Evolutionary conservation across 352 stramenopile species (phyloP).

Genomic region (Paralagenidium karlingii): DNA sequence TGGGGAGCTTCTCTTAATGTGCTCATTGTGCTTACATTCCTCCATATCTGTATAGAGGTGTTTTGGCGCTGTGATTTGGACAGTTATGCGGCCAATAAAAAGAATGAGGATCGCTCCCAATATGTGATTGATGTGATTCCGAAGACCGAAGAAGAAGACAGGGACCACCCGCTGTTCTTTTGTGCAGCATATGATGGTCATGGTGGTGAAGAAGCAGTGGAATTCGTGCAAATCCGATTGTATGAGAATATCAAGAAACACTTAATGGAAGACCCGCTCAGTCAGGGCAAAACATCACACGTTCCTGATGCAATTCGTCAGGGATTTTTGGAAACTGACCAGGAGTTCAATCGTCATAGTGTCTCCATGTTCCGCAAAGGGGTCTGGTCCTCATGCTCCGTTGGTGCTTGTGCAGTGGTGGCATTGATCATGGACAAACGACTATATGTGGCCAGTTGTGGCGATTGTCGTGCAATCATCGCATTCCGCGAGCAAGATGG

Average conservation of each 20-base stretch:
- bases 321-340: conserved; percentile 42
- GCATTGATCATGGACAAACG: conserved; percentile 36
- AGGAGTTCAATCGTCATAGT: conserved; percentile 45
- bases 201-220: conserved; percentile 42
- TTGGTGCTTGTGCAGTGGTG: conserved; percentile 47
- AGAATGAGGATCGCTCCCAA: conserved; percentile 52
- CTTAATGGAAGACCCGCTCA: conserved; percentile 8
- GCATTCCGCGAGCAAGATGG: conserved; percentile 35
- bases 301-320: too few species aligned
- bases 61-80: conserved; percentile 64
- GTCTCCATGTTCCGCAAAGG: conserved; percentile 32
- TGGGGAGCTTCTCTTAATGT: background rate
- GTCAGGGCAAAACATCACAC: too few species aligned
- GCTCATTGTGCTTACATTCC: background rate
- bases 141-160: conserved; percentile 8
- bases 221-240: conserved; percentile 51
- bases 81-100: conserved; percentile 48
- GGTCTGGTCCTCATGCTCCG: conserved; percentile 41
- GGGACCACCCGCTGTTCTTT: conserved; percentile 48
- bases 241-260: conserved; percentile 40
- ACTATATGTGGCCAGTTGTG: conserved; percentile 48
- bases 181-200: conserved; percentile 64
- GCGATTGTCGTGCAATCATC: conserved; percentile 55
- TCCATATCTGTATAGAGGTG: conserved; percentile 7
- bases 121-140: conserved; percentile 27